Base-by-base conservation (phyloP, 78 protist genomes). In the Isochrysis galbana region DNA sequence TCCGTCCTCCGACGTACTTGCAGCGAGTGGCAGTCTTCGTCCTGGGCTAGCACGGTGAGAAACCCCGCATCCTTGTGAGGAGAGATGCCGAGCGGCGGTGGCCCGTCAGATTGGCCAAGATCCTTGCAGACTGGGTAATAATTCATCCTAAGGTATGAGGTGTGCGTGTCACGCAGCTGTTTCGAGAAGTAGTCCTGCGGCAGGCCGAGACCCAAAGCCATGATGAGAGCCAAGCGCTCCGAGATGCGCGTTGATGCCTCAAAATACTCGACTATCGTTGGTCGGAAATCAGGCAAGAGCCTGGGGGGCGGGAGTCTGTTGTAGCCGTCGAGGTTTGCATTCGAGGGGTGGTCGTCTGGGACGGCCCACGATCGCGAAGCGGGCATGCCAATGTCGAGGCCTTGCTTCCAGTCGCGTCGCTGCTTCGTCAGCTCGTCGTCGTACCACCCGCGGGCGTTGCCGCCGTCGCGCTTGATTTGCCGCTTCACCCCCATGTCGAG, bases 351-450 rank as follows among this genome's bases (percentile, higher is more conserved):
- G 47, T 2, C 46, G 46, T 77, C 84, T 23, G 44, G 19, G 47
- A 77, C 34, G 2, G 47, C 3, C 84, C 84, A 77, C 34, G 10
- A 23, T 32, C 45, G 45, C 22, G 84, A 39, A 4, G 34, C 21
- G 4, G 80, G 34, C 39, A 14, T 34, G 80, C 80, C 80, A 29
- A 77, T 1, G 46, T 77, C 84, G 84, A 77, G 74, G 74, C 74
- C 74, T 69, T 90, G 74, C 87, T 90, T 90, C 87, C 87, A 72
- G 87, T 90, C 92, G 55, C 19, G 45, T 0, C n/a, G 1, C 29
- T 72, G 86, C 87, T 90, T 90, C 10, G 92, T 90, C 14, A 90
- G 69, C 87, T 90, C 92, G 69, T 90, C 92, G 45, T 90, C 87
- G 70, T 26, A 90, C 44, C 34, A 90, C 26, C 92, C 92, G 5